phyloP scores from a whole-genome alignment of 2,329 filamentous ascomycete species.

The Penicillium glabrum region DNA sequence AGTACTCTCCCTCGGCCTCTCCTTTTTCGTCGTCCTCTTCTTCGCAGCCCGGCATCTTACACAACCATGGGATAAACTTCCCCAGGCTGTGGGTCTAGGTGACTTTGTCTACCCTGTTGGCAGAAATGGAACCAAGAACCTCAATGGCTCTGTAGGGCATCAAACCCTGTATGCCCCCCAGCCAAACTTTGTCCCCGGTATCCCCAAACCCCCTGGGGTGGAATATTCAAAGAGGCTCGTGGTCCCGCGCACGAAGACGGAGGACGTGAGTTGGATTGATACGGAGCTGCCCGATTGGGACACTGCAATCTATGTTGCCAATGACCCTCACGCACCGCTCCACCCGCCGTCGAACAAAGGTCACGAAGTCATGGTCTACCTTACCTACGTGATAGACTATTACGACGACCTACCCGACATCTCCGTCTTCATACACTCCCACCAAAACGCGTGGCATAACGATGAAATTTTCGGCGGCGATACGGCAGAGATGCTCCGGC shows the following conservation, averaged over 20 bases:
- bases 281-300: constrained; percentile 51
- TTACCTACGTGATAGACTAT: constrained; percentile 63
- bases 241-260: constrained; percentile 52
- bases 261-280: constrained; percentile 58
- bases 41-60: constrained; percentile 30
- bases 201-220: constrained; percentile 45
- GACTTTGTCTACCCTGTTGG: constrained; percentile 25
- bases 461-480: constrained; percentile 54
- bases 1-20: constrained; percentile 33
- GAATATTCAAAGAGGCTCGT: constrained; percentile 58
- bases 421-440: constrained; percentile 61
- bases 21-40: constrained; percentile 31
- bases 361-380: constrained; percentile 62
- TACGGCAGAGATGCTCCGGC: constrained; percentile 51
- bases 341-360: constrained; percentile 61
- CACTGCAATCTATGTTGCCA: constrained; percentile 52
- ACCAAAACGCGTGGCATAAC: constrained; percentile 61
- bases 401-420: constrained; percentile 61
- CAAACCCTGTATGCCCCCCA: constrained; percentile 29
- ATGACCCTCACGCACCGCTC: constrained; percentile 51
- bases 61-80: constrained; percentile 34
- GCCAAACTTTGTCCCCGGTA: constrained; percentile 34
- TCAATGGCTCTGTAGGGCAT: constrained; percentile 17
- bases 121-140: constrained; percentile 8
- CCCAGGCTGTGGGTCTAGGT: constrained; percentile 40